Conservation (phyloP, 2,329 filamentous ascomycete genomes). For the Colletotrichum echinochloae region DNA sequence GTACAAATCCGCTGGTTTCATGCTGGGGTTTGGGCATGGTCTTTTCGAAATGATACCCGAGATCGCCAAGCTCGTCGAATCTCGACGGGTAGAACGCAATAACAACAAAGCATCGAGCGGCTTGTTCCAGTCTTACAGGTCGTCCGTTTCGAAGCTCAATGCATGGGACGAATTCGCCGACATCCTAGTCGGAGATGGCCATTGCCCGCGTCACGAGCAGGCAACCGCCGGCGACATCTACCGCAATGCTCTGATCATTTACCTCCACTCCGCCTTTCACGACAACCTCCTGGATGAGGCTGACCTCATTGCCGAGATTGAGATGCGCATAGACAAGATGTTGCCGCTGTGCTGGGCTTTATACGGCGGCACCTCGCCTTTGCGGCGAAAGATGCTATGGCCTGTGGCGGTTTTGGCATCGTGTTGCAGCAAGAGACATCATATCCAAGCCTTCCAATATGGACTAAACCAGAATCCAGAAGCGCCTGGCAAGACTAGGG, state of each 20-base stretch:
- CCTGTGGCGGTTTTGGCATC: constrained; percentile 12
- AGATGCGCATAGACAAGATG: constrained; percentile 3
- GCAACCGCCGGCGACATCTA: neutral
- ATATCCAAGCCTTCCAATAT: neutral
- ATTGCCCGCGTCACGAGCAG: neutral
- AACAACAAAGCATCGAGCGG: neutral
- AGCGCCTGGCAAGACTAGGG: neutral
- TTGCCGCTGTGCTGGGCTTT: neutral
- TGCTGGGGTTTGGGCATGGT: neutral
- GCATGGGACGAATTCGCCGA: neutral
- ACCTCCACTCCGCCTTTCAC: neutral
- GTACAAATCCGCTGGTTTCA: neutral
- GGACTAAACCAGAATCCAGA: neutral
- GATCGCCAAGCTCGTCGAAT: neutral
- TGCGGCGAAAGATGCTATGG: constrained; percentile 18
- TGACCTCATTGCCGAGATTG: neutral
- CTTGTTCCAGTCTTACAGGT: neutral
- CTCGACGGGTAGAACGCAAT: neutral
- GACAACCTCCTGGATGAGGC: neutral
- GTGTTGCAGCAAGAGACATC: neutral
- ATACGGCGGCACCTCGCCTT: neutral
- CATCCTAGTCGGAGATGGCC: neutral
- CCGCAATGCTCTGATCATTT: neutral
- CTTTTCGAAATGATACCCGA: neutral
- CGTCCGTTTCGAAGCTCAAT: neutral